Percentiles rank a stretch among this genome's conserved stretches.
Conservation (phyloP, 306 rosid genomes). For the Calophaca sinica region DNA sequence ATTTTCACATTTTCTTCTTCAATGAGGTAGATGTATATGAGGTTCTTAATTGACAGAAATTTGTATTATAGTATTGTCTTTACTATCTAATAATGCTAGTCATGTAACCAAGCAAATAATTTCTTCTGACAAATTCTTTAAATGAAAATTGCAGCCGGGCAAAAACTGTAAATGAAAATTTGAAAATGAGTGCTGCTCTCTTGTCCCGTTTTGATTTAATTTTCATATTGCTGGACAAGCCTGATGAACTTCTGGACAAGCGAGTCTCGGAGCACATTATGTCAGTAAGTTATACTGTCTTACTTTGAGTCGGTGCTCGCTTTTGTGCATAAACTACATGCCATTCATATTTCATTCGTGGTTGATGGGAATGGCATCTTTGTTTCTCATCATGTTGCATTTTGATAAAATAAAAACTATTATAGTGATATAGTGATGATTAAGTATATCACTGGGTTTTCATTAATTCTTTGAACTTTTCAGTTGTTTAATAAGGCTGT, state of each 20-base stretch:
- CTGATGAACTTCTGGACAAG: slow-evolving; percentile 92
- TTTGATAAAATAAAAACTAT: slow-evolving; percentile 21
- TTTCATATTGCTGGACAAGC: slow-evolving; percentile 95
- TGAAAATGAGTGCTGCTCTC: slow-evolving; percentile 91
- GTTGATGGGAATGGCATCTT: slow-evolving; percentile 32
- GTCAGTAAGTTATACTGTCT: slow-evolving; percentile 73
- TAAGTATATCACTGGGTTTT: not conserved
- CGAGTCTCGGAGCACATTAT: slow-evolving; percentile 94
- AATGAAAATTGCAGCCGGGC: slow-evolving; percentile 77
- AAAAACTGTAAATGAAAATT: slow-evolving; percentile 95
- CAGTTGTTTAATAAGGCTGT: slow-evolving; percentile 15
- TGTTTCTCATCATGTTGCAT: slow-evolving; percentile 32
- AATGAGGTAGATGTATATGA: slow-evolving; percentile 10
- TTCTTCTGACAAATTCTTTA: slow-evolving; percentile 34
- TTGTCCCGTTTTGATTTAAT: slow-evolving; percentile 93
- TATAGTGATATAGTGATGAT: not conserved
- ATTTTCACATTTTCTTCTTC: slow-evolving; percentile 27
- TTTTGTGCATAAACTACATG: slow-evolving; percentile 20
- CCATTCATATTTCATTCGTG: slow-evolving; percentile 41
- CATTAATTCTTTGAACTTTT: slow-evolving; percentile 4
- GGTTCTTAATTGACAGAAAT: slow-evolving; percentile 15
- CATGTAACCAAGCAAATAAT: slow-evolving; percentile 30
- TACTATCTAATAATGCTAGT: slow-evolving; percentile 27
- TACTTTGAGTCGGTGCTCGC: slow-evolving; percentile 28
- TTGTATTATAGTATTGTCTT: not conserved